Evolutionary conservation across 2,329 filamentous ascomycete genomes (phyloP).

Genomic region (Neurospora crassa): DNA sequence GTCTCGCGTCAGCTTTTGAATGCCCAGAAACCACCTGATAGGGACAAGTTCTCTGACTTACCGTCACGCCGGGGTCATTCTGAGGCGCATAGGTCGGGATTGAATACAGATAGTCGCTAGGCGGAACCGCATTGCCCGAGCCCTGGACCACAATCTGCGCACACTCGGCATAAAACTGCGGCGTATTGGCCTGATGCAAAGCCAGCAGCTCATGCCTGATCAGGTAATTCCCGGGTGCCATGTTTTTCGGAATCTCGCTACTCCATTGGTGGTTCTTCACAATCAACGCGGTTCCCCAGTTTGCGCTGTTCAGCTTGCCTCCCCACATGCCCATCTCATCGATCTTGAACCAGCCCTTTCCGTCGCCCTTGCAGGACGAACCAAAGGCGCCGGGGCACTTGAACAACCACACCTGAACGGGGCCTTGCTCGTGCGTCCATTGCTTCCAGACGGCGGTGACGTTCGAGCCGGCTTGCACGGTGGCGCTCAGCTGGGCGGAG

Average conservation of each 20-base stretch:
- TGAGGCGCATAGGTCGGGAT: constrained; percentile 36
- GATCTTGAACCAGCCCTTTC: constrained; percentile 47
- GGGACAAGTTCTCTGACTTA: constrained; percentile 17
- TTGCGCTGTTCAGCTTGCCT: constrained; percentile 31
- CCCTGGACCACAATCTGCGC: constrained; percentile 43
- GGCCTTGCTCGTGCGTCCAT: constrained; percentile 46
- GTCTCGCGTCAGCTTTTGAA: neutral
- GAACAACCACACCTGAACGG: constrained; percentile 46
- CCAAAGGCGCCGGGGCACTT: constrained; percentile 35
- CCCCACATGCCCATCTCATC: constrained; percentile 40
- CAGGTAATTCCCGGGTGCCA: constrained; percentile 41
- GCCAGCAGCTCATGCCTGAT: constrained; percentile 44
- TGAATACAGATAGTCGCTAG: constrained; percentile 29
- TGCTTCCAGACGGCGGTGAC: constrained; percentile 42
- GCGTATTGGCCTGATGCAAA: constrained; percentile 37
- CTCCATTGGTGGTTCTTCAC: constrained; percentile 35
- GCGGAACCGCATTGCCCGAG: constrained; percentile 33
- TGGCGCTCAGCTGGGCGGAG: constrained; percentile 31
- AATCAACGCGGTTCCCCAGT: constrained; percentile 39
- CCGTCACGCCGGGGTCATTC: constrained; percentile 37
- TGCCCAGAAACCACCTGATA: neutral
- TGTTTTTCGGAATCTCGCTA: constrained; percentile 33
- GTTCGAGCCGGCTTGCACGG: constrained; percentile 33
- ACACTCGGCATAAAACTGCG: constrained; percentile 47
- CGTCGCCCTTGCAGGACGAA: constrained; percentile 35